Base-by-base conservation (phyloP, 2,329 filamentous ascomycete genomes). In the Cladophialophora carrionii region DNA sequence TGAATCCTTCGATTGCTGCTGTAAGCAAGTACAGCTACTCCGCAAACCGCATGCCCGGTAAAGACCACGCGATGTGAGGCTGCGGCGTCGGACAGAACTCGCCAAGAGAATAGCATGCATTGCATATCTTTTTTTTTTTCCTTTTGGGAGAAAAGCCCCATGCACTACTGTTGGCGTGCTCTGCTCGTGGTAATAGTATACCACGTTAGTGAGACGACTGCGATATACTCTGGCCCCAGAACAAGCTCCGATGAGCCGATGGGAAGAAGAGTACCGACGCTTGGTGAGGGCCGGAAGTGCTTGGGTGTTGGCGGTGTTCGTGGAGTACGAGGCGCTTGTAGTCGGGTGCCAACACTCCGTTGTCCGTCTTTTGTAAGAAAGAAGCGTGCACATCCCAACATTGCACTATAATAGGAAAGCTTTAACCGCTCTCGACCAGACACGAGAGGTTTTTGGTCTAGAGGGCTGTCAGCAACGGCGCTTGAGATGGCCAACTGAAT, bases 301-400 rank as follows among this genome's bases (percentile, higher is more conserved):
- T 53, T 32, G 51, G 24, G 51, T 22, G 51, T 49, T 49, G 55
- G 34, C 26, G 14, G 22, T 29, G 31, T 17, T 20, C n/a, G 5
- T 14, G 14, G 53, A 24, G 32, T 48, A n/a, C 4, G 14, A n/a
- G 9, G 24, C 41, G 22, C 37, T 17, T 34, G 32, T 26, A 17
- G 22, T 48, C 56, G 56, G 56, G 34, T 49, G 37, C 56, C 56
- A 41, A 58, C 46, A 29, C 56, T 46, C 56, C 56, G 56, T 58
- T 32, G 26, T 46, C 56, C 56, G 41, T 22, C 22, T n/a, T 32
- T 31, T 49, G 56, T 34, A 58, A 58, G 37, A 9, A 26, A 32
- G 22, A 32, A 24, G 51, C 49, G 51, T 24, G 14, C 17, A 26
- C 24, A 17, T 41, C 14, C 10, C 9, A 24, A 12, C 4, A 6